Percentiles rank a stretch among this genome's conserved stretches.
Conservation (phyloP, 331 rosid species). For the Malus hybrid region DNA sequence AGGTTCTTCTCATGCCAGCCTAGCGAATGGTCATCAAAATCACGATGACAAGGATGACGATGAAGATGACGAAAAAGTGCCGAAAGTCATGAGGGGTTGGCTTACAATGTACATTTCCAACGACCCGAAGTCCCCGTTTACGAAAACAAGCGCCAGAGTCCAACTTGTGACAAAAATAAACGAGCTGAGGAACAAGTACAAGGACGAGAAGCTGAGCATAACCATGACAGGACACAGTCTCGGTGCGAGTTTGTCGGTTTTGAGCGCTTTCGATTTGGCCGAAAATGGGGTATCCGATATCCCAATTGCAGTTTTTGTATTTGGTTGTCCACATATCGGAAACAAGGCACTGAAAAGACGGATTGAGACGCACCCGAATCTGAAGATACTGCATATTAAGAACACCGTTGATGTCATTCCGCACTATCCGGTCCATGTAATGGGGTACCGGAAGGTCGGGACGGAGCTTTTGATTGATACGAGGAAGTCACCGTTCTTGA, state of each 20-base stretch:
- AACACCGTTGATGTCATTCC: conserved; percentile 48
- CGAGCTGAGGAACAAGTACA: conserved; percentile 22
- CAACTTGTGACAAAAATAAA: conserved; percentile 32
- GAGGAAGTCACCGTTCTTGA: conserved; percentile 46
- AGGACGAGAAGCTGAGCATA: conserved; percentile 42
- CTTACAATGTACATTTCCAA: conserved; percentile 48
- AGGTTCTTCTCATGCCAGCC: not conserved
- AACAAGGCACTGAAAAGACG: conserved; percentile 47
- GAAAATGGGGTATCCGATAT: conserved; percentile 39
- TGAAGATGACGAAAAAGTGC: not conserved
- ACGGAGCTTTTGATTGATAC: conserved; percentile 45
- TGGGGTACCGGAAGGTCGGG: conserved; percentile 43
- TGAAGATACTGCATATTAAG: conserved; percentile 47
- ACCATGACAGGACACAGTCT: conserved; percentile 50
- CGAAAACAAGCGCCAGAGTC: conserved; percentile 38
- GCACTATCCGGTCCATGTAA: conserved; percentile 34
- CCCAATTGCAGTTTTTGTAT: conserved; percentile 42
- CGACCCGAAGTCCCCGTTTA: conserved; percentile 44
- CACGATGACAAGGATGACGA: not conserved
- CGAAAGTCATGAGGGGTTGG: conserved; percentile 62
- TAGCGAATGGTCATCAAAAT: too few species aligned
- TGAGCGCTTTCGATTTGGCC: conserved; percentile 55
- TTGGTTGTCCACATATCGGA: conserved; percentile 61
- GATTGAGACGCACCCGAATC: conserved; percentile 14
- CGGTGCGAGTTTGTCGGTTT: conserved; percentile 40